These are phyloP conservation scores for Solanum neorickii DNA, from an alignment of 257 asterid species.

Conservation along the genomic window DNA sequence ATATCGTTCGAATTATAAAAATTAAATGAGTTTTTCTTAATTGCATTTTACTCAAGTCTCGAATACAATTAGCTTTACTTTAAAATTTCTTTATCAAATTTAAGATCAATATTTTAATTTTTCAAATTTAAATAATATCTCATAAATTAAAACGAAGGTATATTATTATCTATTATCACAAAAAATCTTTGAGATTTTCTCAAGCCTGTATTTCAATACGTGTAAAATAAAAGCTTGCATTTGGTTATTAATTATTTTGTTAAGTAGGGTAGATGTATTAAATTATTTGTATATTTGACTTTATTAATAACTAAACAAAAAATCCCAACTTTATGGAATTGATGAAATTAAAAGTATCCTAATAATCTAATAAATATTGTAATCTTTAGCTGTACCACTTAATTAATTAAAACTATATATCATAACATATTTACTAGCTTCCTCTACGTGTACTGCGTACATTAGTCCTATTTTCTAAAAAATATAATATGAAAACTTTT, in stretches of 20 bases:
- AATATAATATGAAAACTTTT: too few relatives aligned
- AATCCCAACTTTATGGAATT: neutral
- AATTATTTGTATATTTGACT: too few relatives aligned
- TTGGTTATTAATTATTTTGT: too few relatives aligned
- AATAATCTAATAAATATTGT: neutral
- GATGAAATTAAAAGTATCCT: neutral
- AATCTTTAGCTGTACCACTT: neutral
- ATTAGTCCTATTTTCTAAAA: too few relatives aligned
- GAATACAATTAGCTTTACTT: too few relatives aligned
- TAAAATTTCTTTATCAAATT: too few relatives aligned
- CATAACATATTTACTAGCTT: neutral
- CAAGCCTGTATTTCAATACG: neutral
- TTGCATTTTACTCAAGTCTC: too few relatives aligned
- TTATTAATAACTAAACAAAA: neutral
- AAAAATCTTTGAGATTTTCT: neutral
- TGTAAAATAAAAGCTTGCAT: neutral
- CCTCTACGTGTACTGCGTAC: neutral
- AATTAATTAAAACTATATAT: neutral
- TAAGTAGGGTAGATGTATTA: too few relatives aligned
- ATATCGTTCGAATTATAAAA: too few relatives aligned
- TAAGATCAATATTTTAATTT: too few relatives aligned
- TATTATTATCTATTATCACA: too few relatives aligned
- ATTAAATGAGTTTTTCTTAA: too few relatives aligned
- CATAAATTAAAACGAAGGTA: rapidly evolving
- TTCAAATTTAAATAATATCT: rapidly evolving